phyloP scores from a whole-genome alignment of 177 flowering plant genomes.

The Vitis hybrid region DNA sequence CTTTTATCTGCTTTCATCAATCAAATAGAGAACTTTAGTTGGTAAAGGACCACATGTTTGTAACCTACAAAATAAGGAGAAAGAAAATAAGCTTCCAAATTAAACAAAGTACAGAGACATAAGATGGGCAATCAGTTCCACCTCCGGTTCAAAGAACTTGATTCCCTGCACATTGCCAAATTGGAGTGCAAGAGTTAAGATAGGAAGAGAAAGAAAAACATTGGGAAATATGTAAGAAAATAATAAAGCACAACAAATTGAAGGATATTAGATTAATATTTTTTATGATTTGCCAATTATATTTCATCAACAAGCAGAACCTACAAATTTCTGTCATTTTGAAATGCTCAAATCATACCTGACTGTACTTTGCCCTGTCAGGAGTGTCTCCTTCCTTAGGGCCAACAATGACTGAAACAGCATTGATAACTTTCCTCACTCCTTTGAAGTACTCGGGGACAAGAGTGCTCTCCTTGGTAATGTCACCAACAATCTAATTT shows the following conservation, averaged over 20 bases:
- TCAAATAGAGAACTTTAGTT: conserved; percentile 13
- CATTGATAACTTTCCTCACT: conserved; percentile 83
- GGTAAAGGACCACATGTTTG: neutral
- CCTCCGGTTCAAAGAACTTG: conserved; percentile 99
- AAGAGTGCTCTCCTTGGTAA: conserved; percentile 76
- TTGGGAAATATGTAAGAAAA: neutral
- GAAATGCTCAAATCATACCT: conserved; percentile 41
- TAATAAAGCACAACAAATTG: too few species aligned
- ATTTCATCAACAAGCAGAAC: neutral
- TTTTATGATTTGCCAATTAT: too few species aligned
- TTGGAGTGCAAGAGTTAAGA: neutral
- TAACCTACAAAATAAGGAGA: neutral
- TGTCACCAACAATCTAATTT: conserved; percentile 82
- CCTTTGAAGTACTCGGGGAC: conserved; percentile 84
- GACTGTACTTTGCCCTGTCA: conserved; percentile 92
- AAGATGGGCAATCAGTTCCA: conserved; percentile 25
- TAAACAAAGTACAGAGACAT: conserved; percentile 15
- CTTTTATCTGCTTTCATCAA: conserved; percentile 72
- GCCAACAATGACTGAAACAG: conserved; percentile 93
- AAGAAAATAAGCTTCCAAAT: conserved; percentile 1
- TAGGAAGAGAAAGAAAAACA: neutral
- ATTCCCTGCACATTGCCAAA: conserved; percentile 67
- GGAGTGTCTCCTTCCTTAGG: conserved; percentile 99
- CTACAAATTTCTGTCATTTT: neutral
- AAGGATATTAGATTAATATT: too few species aligned